Base-by-base conservation (phyloP, 495 filamentous ascomycete species). In the Penicillium riverlandense region DNA sequence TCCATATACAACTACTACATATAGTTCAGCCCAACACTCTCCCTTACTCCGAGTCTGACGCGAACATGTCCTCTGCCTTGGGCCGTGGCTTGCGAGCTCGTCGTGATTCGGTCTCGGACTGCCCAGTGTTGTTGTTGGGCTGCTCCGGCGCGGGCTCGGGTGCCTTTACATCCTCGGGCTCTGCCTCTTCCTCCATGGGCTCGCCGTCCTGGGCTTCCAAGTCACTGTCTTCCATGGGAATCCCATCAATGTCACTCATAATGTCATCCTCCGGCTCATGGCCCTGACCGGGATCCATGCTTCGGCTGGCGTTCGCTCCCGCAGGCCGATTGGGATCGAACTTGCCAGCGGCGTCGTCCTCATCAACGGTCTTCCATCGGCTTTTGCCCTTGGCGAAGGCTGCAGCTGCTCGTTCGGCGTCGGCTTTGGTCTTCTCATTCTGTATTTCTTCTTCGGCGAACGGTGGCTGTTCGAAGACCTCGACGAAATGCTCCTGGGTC, bases 11-110 rank as follows among this genome's bases (percentile, higher is more conserved):
- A 12, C 7, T 27, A 22, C 22, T 3, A 22, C 22, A 0, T 3
- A 22, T 22, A 3, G 6, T 32, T 40, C 29, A 29, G 41, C 31
- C 32, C 36, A 31, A 41, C 8, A 41, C 29, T 22, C 22, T 22
- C 2, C 12, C 28, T 69, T 44, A 69, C 37, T 75, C 71, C n/a
- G 62, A 63, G 35, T 77, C 74, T 1, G 75, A 80, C 11, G 86
- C 90, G 78, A 95, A 96, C 89, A 96, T 95, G 57, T 96, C 90
- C 55, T 88, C 88, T 4, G 90, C 90, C 49, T 80, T 87, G 59
- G 88, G 86, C 38, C 90, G 79, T 50, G 77, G 78, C 52, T 69
- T 72, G 48, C 67, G 66, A 38, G 63, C 52, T 37, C 57, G 50
- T 30, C 55, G 60, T 37, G 40, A 49, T 28, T 57, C 53, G 5